Evolutionary conservation across 2,329 filamentous ascomycete species (phyloP).

Genomic region (Botrytis fragariae): DNA sequence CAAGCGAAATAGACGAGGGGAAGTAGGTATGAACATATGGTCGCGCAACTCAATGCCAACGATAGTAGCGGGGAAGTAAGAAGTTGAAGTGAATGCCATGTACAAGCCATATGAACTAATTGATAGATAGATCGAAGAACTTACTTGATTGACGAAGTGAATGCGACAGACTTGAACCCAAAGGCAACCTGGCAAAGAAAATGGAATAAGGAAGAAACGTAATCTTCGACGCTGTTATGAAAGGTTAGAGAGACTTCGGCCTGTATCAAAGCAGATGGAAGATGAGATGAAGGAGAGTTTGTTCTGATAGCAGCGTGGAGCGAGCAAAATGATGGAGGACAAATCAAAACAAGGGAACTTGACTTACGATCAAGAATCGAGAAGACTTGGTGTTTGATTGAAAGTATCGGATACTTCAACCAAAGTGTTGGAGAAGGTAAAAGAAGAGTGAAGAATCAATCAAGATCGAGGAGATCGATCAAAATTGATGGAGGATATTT

Average conservation of each 20-base stretch:
- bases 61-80: neutral
- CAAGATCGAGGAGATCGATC: neutral
- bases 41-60: neutral
- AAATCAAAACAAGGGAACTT: neutral
- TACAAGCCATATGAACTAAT: no score
- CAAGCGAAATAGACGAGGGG: neutral
- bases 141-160: neutral
- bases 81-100: neutral
- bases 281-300: neutral
- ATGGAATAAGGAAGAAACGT: neutral
- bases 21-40: no score
- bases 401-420: neutral
- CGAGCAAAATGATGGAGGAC: neutral
- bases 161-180: neutral
- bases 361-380: conserved; percentile 1
- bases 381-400: neutral
- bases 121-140: neutral
- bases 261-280: neutral
- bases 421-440: neutral
- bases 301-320: neutral
- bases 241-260: neutral
- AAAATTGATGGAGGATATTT: neutral
- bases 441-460: neutral
- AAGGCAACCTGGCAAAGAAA: neutral
- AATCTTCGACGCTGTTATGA: neutral